phyloP scores from a whole-genome alignment of 2,329 filamentous ascomycete genomes.

The Alternaria triticimaculans region DNA sequence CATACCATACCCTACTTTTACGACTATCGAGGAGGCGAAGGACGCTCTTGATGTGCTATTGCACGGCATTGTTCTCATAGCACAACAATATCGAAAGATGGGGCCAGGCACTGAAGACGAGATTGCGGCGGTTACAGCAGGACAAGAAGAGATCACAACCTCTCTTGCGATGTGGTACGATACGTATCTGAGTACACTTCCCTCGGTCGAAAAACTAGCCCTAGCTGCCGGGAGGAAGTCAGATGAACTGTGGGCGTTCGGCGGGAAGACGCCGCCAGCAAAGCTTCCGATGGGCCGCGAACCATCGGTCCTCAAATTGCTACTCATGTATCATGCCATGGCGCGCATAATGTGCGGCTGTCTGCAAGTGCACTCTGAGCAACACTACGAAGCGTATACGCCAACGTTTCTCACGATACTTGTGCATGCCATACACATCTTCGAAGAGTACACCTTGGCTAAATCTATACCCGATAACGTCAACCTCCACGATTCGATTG shows the following conservation, averaged over 20 bases:
- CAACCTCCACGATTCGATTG: slow-evolving; percentile 1
- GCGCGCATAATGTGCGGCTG: slow-evolving; percentile 23
- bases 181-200: neutral
- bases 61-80: neutral
- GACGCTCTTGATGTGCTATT: slow-evolving; percentile 14
- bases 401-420: slow-evolving; percentile 20
- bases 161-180: slow-evolving; percentile 1
- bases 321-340: slow-evolving; percentile 28
- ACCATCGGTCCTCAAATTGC: slow-evolving; percentile 7
- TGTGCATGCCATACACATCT: slow-evolving; percentile 1
- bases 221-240: neutral
- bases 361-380: slow-evolving; percentile 5
- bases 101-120: neutral
- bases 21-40: slow-evolving; percentile 10
- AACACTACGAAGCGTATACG: slow-evolving; percentile 30
- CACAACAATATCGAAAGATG: neutral
- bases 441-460: neutral
- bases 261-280: neutral
- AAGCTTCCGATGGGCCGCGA: neutral
- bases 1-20: neutral
- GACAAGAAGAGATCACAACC: neutral
- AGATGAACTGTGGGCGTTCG: neutral
- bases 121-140: neutral
- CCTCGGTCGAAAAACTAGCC: neutral
- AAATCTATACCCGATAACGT: slow-evolving; percentile 1